Conservation (phyloP, 73 alveolate genomes). For the Tetrahymena elliotti region DNA sequence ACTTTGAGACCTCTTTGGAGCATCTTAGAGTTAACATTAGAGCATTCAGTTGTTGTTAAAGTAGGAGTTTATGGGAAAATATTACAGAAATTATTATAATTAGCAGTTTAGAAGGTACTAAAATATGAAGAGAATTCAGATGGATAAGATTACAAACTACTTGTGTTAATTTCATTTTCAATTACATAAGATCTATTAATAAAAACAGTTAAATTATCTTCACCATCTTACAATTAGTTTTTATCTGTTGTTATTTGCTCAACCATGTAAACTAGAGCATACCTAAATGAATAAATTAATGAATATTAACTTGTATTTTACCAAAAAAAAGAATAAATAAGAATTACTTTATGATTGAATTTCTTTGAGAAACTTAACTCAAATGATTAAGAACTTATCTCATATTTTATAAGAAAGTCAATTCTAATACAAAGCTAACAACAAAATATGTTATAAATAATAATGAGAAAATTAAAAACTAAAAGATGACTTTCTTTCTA, state of each 20-base stretch:
- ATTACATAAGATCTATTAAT: background rate
- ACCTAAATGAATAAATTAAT: background rate
- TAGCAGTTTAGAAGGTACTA: conserved; percentile 5
- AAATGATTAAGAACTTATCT: conserved; percentile 15
- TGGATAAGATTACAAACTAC: conserved; percentile 26
- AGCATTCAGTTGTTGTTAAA: background rate
- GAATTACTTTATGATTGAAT: background rate
- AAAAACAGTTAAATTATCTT: conserved; percentile 18
- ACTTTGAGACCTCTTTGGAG: background rate
- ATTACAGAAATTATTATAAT: conserved; percentile 27
- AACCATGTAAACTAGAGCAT: conserved; percentile 16
- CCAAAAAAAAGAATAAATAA: background rate
- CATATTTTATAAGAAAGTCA: conserved; percentile 5
- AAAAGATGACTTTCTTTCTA: conserved; percentile 25
- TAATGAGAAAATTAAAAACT: conserved; percentile 14
- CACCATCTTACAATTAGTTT: background rate
- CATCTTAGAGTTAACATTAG: background rate
- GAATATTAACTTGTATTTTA: background rate
- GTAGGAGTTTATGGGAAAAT: background rate
- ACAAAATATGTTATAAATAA: conserved; percentile 21
- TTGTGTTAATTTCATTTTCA: conserved; percentile 10
- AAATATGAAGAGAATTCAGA: conserved; percentile 20
- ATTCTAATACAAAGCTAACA: conserved; percentile 26
- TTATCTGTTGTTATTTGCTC: conserved; percentile 17
- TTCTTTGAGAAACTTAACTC: conserved; percentile 18